A percentile compares a stretch with the other conserved stretches of the same genome.
phyloP scores from a whole-genome alignment of 2,329 filamentous ascomycete genomes.

The Madurella fahalii region DNA sequence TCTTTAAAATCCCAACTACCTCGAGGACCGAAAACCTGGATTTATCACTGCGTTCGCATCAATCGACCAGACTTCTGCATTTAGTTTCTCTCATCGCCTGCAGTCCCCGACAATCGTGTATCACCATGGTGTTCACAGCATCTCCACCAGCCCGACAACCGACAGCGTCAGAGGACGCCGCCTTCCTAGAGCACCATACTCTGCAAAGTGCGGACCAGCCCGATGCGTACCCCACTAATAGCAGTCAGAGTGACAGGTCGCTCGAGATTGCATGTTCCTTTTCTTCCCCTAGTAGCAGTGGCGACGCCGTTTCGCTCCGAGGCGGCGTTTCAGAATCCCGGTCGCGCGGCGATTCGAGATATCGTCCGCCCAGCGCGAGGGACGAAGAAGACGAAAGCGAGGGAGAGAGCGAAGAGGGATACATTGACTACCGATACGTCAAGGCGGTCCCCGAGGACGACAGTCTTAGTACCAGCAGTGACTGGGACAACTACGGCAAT shows the following conservation, averaged over 20 bases:
- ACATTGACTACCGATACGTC: conserved; percentile 3
- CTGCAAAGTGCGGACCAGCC: not conserved
- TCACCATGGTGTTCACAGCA: not conserved
- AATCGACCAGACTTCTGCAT: too few relatives aligned
- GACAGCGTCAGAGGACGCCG: not conserved
- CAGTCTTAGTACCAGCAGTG: conserved; percentile 17
- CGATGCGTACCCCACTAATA: not conserved
- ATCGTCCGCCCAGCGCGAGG: not conserved
- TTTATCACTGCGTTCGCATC: too few relatives aligned
- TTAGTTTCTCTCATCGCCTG: too few relatives aligned
- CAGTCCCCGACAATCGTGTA: not conserved
- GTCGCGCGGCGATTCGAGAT: not conserved
- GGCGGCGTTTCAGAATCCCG: not conserved
- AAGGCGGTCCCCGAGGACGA: conserved; percentile 13
- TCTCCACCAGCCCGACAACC: not conserved
- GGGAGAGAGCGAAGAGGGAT: not conserved
- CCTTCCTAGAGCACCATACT: not conserved
- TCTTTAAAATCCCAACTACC: not conserved
- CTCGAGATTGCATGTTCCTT: not conserved
- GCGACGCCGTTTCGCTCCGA: not conserved
- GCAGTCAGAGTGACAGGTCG: not conserved
- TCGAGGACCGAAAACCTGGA: not conserved
- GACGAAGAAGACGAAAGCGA: conserved; percentile 1
- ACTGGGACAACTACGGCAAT: conserved; percentile 24
- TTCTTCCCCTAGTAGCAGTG: not conserved